phyloP scores from a whole-genome alignment of 225 moss, liverwort and hornwort species.

The Bryum argenteum region DNA sequence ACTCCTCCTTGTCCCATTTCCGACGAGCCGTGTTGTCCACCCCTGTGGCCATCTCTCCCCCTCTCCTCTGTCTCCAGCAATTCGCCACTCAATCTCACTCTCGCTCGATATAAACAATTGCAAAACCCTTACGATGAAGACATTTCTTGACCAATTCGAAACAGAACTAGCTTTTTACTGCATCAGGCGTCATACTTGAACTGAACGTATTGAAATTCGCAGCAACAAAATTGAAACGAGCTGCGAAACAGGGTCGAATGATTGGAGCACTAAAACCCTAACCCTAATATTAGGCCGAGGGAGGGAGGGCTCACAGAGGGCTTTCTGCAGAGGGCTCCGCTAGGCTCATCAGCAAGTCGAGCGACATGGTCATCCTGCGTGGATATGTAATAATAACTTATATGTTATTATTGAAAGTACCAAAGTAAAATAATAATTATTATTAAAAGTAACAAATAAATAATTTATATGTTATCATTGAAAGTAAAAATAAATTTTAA shows the following conservation, averaged over 20 bases:
- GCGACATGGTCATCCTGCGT: too few relatives aligned
- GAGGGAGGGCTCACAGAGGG: too few relatives aligned
- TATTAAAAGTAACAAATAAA: too few relatives aligned
- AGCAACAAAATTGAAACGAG: neutral
- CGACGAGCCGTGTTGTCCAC: constrained; percentile 90
- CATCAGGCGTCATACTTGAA: neutral
- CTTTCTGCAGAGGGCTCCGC: too few relatives aligned
- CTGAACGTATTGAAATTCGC: neutral
- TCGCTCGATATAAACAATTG: neutral
- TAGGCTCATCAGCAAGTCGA: too few relatives aligned
- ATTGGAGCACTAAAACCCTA: constrained; percentile 9
- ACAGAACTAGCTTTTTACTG: neutral
- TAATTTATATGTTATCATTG: too few relatives aligned
- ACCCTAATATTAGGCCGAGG: constrained; percentile 31
- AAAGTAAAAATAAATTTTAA: too few relatives aligned
- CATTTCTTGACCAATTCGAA: neutral
- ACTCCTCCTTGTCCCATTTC: constrained; percentile 98
- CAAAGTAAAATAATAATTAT: too few relatives aligned
- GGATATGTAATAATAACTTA: too few relatives aligned
- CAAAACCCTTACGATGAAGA: neutral
- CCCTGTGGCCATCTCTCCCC: constrained; percentile 47
- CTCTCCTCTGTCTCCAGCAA: neutral
- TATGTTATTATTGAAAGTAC: too few relatives aligned
- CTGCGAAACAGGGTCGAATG: neutral
- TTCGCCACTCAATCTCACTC: neutral